A percentile compares a stretch with the other conserved stretches of the same genome.
These are phyloP conservation scores for Trichoderma asperelloides DNA, from an alignment of 495 filamentous ascomycete species.

Conservation along the genomic window DNA sequence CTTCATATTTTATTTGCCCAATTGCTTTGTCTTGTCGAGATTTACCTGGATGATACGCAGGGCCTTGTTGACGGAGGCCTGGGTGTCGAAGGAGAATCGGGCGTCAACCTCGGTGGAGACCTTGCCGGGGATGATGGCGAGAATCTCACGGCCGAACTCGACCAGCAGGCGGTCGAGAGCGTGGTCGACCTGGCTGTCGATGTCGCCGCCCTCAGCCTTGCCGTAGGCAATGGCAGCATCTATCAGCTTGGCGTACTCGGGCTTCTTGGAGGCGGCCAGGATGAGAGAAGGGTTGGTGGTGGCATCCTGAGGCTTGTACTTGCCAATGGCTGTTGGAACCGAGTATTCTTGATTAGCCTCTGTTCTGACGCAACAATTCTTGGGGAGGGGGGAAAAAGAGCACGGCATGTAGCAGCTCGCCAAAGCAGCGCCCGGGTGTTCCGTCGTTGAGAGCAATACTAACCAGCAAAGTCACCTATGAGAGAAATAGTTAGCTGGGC, in stretches of 20 bases:
- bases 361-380: not conserved
- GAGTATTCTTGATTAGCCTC: not conserved
- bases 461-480: conserved; percentile 71
- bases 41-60: conserved; percentile 91
- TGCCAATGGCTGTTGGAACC: conserved; percentile 67
- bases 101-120: conserved; percentile 99
- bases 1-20: too few species aligned
- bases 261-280: conserved; percentile 94
- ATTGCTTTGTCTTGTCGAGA: not conserved
- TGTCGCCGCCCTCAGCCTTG: conserved; percentile 57
- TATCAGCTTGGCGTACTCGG: conserved; percentile 89
- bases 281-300: conserved; percentile 99
- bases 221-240: conserved; percentile 79
- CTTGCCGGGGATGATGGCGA: conserved; percentile 93
- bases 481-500: conserved; percentile 12
- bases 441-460: conserved; percentile 27
- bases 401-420: not conserved
- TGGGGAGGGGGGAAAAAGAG: not conserved
- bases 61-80: conserved; percentile 90
- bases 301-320: conserved; percentile 99
- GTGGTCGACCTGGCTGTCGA: conserved; percentile 72
- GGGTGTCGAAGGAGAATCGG: conserved; percentile 87
- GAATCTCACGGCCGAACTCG: conserved; percentile 95
- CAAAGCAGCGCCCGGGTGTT: not conserved
- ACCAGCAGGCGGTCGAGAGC: conserved; percentile 90